Conservation (phyloP, 1,284 basidiomycete species). For the Naganishia albida region DNA sequence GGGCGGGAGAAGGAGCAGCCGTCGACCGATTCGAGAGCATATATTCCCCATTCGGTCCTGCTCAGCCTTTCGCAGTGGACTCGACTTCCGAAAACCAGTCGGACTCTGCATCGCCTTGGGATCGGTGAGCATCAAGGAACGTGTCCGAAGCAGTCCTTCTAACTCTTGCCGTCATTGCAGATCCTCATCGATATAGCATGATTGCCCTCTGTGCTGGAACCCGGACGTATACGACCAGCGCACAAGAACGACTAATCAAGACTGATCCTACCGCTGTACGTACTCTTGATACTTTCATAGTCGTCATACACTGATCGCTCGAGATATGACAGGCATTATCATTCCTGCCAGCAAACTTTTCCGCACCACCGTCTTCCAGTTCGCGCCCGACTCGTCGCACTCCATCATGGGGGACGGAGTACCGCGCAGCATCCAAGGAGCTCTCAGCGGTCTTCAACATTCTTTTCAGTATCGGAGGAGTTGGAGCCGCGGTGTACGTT, state of each 20-base stretch:
- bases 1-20: background rate
- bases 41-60: constrained; percentile 9
- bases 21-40: background rate
- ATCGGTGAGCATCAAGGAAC: constrained; percentile 8
- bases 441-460: constrained; percentile 30
- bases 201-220: constrained; percentile 30
- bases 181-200: constrained; percentile 27
- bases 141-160: background rate
- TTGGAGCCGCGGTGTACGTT: constrained; percentile 26
- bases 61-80: constrained; percentile 1
- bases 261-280: constrained; percentile 26
- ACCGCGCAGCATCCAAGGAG: constrained; percentile 26
- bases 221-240: constrained; percentile 15
- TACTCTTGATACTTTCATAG: background rate
- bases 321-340: constrained; percentile 7
- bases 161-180: constrained; percentile 5
- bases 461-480: constrained; percentile 32
- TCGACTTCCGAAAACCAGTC: background rate
- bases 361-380: background rate
- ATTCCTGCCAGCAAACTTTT: constrained; percentile 7
- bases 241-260: constrained; percentile 26
- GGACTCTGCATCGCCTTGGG: constrained; percentile 4
- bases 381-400: background rate
- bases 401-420: constrained; percentile 22
- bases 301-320: background rate